Evolutionary conservation across 371 early-diverging fungal genomes (phyloP), one percentile per base, ranked within the genome.

Genomic region (Rhizopus arrhizus): DNA sequence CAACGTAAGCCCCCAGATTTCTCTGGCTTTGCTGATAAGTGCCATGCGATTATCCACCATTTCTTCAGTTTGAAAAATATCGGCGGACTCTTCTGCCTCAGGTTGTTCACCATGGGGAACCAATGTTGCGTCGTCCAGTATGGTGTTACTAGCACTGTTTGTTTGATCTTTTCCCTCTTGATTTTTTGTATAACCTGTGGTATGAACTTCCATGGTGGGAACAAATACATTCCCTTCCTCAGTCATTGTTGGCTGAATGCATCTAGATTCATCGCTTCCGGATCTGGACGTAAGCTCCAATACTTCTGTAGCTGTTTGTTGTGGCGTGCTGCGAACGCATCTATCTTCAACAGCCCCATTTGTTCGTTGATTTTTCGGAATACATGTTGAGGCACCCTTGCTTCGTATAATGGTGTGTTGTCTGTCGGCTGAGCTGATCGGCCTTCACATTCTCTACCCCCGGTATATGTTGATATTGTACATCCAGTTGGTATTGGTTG

Each of bases 261-360:
- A 49, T 71, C 70, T 2, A 38, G 36, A 12, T 55, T 66, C 35
- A 11, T 31, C 4, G 73, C 71, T 42, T 43, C 22, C 13, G 63
- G 66, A 48, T 77, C 73, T 10, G 59, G 64, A 6, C 35, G 41
- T 15, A 60, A 50, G 33, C 50, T 67, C 68, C 68, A 69, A 47
- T 29, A 76, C 12, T 32, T 1, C 11, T 4, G 5, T 1, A 69
- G 62, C 32, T 58, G 41, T 11, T 61, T 11, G 52, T 60, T 68
- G 16, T 42, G 15, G 11, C 59, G 33, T 5, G 63, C 10, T 2
- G 68, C 76, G 43, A 75, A 75, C 22, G 59, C 61, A 40, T 75
- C 72, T 11, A 75, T 46, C n/a, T 10, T 59, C 33, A 57, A 7
- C 4, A 58, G 58, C 32, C 43, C 59, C 56, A 11, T 28, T 41